These are phyloP conservation scores for Amanita pseudoporphyria DNA, from an alignment of 768 basidiomycete species.

Conservation along the genomic window DNA sequence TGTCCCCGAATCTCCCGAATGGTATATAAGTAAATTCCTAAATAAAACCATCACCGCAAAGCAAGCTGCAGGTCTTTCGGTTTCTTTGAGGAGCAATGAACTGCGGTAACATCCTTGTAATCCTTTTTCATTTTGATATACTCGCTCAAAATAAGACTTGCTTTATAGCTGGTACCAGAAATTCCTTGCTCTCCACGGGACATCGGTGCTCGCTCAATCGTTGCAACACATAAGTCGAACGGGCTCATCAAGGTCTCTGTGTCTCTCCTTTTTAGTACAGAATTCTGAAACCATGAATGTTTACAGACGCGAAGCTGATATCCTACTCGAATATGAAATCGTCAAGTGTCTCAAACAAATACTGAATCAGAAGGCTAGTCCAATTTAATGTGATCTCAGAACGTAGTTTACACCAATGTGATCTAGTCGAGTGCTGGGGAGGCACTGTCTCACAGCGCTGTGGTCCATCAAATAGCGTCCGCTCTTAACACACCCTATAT, in stretches of 20 bases:
- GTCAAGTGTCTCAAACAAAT: constrained; percentile 81
- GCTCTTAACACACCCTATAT: constrained; percentile 78
- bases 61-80: constrained; percentile 66
- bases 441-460: constrained; percentile 59
- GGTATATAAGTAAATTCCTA: constrained; percentile 88
- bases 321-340: constrained; percentile 75
- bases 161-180: constrained; percentile 63
- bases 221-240: constrained; percentile 70
- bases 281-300: constrained; percentile 5
- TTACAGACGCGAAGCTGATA: constrained; percentile 53
- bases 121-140: constrained; percentile 8
- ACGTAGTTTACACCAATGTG: constrained; percentile 7
- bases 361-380: constrained; percentile 37
- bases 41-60: constrained; percentile 78
- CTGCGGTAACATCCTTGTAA: constrained; percentile 40
- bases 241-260: constrained; percentile 46
- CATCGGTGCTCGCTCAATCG: constrained; percentile 73
- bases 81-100: constrained; percentile 73
- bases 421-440: constrained; percentile 57
- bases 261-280: background rate
- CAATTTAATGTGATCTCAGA: constrained; percentile 4
- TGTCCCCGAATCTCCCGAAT: constrained; percentile 70
- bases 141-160: constrained; percentile 11
- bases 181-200: constrained; percentile 73
- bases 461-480: constrained; percentile 73